Percentiles rank a stretch among this genome's conserved stretches.
These are phyloP conservation scores for Lactifluus volemus DNA, from an alignment of 768 basidiomycete species.

Conservation along the genomic window DNA sequence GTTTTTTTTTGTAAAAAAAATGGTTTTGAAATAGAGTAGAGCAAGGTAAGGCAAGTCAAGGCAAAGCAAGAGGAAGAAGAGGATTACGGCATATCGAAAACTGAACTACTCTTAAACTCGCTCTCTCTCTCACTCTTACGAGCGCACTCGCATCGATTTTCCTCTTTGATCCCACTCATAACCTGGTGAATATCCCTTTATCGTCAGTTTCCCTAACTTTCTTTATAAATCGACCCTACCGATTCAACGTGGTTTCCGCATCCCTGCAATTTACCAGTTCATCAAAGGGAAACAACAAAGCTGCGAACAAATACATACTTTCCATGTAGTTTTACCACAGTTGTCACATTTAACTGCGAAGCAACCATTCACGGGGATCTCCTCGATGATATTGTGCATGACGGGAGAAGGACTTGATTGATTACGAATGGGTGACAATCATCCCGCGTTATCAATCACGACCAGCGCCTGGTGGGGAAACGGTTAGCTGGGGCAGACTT, in stretches of 20 bases:
- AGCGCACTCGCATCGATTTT: constrained; percentile 39
- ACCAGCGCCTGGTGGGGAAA: neutral
- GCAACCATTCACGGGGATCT: constrained; percentile 19
- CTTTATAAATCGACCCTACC: constrained; percentile 1
- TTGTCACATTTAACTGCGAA: constrained; percentile 21
- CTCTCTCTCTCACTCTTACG: constrained; percentile 11
- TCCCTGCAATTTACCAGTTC: constrained; percentile 7
- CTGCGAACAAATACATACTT: constrained; percentile 10
- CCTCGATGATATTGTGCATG: constrained; percentile 1
- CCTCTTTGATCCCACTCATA: constrained; percentile 41
- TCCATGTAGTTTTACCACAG: constrained; percentile 28
- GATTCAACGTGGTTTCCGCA: constrained; percentile 20
- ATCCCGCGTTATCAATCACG: neutral
- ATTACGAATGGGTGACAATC: neutral
- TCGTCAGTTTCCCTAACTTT: neutral
- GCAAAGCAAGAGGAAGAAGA: neutral
- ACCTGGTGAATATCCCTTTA: constrained; percentile 28
- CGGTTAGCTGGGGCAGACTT: neutral
- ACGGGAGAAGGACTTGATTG: neutral
- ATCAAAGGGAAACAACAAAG: neutral
- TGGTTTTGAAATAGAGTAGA: neutral
- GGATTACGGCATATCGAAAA: constrained; percentile 3
- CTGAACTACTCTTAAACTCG: no score
- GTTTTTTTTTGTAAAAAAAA: neutral
- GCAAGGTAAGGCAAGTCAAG: neutral